Conservation (phyloP, 441 rosid genomes). For the Aleurites moluccanus region DNA sequence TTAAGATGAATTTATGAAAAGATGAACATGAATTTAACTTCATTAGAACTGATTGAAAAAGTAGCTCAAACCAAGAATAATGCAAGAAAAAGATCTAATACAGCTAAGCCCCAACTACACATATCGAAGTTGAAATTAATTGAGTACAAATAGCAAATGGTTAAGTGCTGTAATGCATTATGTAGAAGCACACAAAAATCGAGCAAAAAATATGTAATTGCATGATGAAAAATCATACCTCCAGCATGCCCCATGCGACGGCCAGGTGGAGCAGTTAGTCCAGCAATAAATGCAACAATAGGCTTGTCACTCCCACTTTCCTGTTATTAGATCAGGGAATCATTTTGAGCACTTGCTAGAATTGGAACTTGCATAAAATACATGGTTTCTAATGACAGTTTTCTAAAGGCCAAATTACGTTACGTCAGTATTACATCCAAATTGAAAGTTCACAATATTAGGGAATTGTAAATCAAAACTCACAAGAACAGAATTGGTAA, state of each 20-base stretch:
- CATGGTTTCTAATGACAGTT: background rate
- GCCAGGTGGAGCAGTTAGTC: slow-evolving; percentile 97
- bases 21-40: too few species aligned
- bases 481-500: background rate
- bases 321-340: slow-evolving; percentile 42
- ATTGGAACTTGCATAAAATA: background rate
- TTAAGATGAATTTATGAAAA: too few species aligned
- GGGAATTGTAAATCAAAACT: background rate
- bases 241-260: slow-evolving; percentile 99
- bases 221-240: slow-evolving; percentile 44
- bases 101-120: too few species aligned
- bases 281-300: slow-evolving; percentile 95
- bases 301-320: slow-evolving; percentile 96
- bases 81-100: too few species aligned
- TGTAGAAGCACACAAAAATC: background rate
- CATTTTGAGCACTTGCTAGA: background rate
- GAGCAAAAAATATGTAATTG: background rate
- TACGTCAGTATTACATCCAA: background rate
- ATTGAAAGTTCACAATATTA: background rate
- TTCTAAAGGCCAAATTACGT: background rate
- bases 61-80: too few species aligned
- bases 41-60: too few species aligned
- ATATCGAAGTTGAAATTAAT: too few species aligned
- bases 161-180: background rate
- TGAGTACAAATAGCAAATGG: too few species aligned